These are phyloP conservation scores for Fusarium xyrophilum DNA, from an alignment of 2,329 filamentous ascomycete species.

Conservation along the genomic window DNA sequence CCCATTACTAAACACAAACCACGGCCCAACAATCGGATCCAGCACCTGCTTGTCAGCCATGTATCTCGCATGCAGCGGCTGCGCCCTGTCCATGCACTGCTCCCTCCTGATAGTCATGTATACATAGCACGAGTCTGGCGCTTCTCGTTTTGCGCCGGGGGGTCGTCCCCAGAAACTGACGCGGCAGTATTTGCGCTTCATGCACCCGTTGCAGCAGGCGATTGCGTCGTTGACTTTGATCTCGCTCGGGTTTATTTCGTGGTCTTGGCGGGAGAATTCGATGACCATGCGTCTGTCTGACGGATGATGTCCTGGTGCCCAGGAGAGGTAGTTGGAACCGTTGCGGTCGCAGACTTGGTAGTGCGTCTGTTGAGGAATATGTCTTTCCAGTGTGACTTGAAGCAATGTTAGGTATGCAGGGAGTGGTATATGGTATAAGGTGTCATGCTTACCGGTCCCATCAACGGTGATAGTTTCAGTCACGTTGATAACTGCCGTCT, in stretches of 20 bases:
- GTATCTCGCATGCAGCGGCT: neutral
- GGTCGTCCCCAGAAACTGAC: neutral
- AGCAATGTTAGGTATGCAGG: accelerated
- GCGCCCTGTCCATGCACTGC: neutral
- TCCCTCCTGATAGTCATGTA: neutral
- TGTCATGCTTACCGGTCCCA: neutral
- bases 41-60: neutral
- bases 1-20: neutral
- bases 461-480: accelerated
- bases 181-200: neutral
- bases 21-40: neutral
- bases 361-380: neutral
- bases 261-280: neutral
- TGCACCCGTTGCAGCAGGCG: neutral
- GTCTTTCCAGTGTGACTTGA: neutral
- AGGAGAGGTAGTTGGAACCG: neutral
- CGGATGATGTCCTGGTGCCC: accelerated
- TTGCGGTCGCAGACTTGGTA: neutral
- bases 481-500: neutral
- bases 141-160: neutral
- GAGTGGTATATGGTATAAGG: accelerated
- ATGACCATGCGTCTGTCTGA: neutral
- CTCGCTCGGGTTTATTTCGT: neutral
- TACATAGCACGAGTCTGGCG: accelerated
- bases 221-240: accelerated